These are phyloP conservation scores for Suillus decipiens DNA, from an alignment of 768 basidiomycete genomes.

Conservation along the genomic window DNA sequence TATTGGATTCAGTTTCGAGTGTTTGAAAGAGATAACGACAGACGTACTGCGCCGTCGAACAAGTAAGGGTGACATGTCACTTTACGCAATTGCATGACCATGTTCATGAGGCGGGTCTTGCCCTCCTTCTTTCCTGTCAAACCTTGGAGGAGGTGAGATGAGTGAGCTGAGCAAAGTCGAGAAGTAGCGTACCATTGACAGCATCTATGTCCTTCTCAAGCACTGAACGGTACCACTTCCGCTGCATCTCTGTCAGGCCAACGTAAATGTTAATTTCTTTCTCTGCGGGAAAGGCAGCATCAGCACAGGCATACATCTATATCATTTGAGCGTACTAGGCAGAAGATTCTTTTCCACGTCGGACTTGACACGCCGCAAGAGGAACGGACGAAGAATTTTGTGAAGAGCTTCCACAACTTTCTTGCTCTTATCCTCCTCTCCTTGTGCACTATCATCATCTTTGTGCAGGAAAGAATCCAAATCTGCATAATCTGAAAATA, in stretches of 20 bases:
- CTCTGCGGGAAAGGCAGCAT: constrained; percentile 46
- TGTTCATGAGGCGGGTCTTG: constrained; percentile 96
- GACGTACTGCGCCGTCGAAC: constrained; percentile 83
- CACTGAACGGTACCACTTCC: constrained; percentile 96
- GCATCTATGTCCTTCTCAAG: constrained; percentile 99
- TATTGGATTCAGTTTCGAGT: neutral
- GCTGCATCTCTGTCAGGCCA: constrained; percentile 94
- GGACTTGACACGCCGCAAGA: constrained; percentile 90
- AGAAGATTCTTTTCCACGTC: constrained; percentile 96
- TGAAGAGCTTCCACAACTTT: constrained; percentile 96
- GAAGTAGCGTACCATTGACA: constrained; percentile 72
- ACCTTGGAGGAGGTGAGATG: constrained; percentile 43
- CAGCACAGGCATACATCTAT: neutral
- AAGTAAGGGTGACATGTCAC: constrained; percentile 91
- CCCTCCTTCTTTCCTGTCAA: constrained; percentile 97
- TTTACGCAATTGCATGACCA: constrained; percentile 97
- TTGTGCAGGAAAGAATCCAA: constrained; percentile 94
- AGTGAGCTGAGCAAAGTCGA: neutral
- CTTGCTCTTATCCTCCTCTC: constrained; percentile 83
- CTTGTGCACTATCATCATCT: constrained; percentile 66
- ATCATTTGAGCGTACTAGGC: constrained; percentile 56
- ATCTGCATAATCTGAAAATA: constrained; percentile 89
- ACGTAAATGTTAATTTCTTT: constrained; percentile 99
- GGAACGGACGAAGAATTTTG: constrained; percentile 94
- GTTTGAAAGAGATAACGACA: neutral